Base-by-base conservation (phyloP, 2,329 filamentous ascomycete genomes). In the Orbilia ellipsospora region DNA sequence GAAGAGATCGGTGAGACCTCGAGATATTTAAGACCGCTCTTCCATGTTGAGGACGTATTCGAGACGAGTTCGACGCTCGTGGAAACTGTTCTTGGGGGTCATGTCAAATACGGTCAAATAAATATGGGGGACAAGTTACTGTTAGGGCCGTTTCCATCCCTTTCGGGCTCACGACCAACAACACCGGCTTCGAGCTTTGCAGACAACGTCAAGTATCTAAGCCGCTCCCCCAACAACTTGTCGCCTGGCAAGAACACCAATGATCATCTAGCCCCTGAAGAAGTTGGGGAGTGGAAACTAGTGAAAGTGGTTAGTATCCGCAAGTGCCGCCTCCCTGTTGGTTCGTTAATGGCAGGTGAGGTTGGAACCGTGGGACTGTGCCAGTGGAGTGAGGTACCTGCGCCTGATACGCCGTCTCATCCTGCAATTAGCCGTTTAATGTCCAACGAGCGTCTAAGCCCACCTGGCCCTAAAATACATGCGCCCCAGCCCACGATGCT, bases 31-130 rank as follows among this genome's bases (percentile, higher is more conserved):
- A 84, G 84, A 3, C 87, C 87, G 40, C 83, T 97, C 1, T 98
- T 98, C 80, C 92, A 97, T 80, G 88, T 98, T 23, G 94, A 98
- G 80, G 94, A 97, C 79, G 89, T 93, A 0, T 98, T 96, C 18
- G 73, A 77, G 23, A 77, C 73, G 1, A 56, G 57, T 16, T 77
- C 73, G 13, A 51, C 55, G 20, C 50, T 70, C 2, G 73, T 77
- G 18, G 90, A 90, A 6, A 86, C 88, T n/a, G 92, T 99, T 13
- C 87, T 97, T 4, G 94, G 93, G 50, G 94, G 94, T 0, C 88
- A 95, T 77, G 85, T 97, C 12, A 89, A 91, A n/a, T 90, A 91
- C 78, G 94, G 94, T 2, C 87, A 85, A 40, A 83, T 98, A 23
- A 89, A 88, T 0, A 87, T 97, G 16, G 93, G 94, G 0, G 91